Conservation (phyloP, 257 asterid genomes). For the Henckelia pumila region DNA sequence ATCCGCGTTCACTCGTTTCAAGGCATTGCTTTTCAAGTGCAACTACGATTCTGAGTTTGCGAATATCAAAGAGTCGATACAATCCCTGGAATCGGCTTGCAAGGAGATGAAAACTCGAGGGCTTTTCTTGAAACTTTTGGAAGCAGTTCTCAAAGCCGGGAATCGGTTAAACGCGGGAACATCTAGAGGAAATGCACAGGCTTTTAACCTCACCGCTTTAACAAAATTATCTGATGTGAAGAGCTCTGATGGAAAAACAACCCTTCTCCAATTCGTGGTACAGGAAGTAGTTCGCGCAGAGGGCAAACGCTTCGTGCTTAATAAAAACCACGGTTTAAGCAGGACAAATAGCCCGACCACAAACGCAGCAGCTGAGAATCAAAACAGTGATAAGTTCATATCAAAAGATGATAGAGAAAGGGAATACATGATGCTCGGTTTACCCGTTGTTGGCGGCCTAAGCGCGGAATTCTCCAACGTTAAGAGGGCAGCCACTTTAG, state of each 20-base stretch:
- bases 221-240: constrained; percentile 78
- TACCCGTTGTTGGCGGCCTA: constrained; percentile 78
- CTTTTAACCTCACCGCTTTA: constrained; percentile 75
- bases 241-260: constrained; percentile 83
- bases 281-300: constrained; percentile 89
- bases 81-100: constrained; percentile 63
- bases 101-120: constrained; percentile 73
- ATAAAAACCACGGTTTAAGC: constrained; percentile 47
- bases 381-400: constrained; percentile 19
- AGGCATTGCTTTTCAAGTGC: constrained; percentile 66
- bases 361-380: constrained; percentile 21
- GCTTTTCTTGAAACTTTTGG: constrained; percentile 79
- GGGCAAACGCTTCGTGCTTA: constrained; percentile 74
- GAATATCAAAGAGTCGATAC: constrained; percentile 44
- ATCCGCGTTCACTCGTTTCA: constrained; percentile 68
- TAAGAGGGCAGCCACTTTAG: constrained; percentile 64
- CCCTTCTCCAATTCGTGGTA: constrained; percentile 81
- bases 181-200: constrained; percentile 85
- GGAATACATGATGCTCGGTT: constrained; percentile 78
- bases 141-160: constrained; percentile 87
- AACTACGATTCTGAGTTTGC: constrained; percentile 51
- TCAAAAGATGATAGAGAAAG: constrained; percentile 60
- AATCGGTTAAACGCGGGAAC: constrained; percentile 85
- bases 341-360: constrained; percentile 41
- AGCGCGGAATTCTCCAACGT: constrained; percentile 69